Conservation (phyloP, 2,329 filamentous ascomycete species). For the Hymenoscyphus fructigenus region DNA sequence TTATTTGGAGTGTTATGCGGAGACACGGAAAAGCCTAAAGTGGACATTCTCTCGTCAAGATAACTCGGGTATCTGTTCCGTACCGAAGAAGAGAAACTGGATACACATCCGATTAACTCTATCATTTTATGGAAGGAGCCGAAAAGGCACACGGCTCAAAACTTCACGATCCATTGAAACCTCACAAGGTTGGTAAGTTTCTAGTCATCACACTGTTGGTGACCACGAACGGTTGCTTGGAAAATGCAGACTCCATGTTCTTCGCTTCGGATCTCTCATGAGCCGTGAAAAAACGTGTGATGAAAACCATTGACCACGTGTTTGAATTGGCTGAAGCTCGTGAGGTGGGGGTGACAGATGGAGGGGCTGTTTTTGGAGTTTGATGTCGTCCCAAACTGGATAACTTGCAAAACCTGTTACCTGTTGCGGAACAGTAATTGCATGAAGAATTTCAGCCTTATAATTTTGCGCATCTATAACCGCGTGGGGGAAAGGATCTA, state of each 20-base stretch:
- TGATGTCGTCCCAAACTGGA: not conserved
- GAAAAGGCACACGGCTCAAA: not conserved
- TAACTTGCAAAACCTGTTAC: not conserved
- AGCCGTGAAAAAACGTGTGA: not conserved
- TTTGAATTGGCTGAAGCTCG: not conserved
- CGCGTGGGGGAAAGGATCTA: not conserved
- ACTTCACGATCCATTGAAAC: not conserved
- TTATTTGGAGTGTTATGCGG: no score
- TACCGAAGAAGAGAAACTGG: not conserved
- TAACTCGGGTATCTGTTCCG: no score
- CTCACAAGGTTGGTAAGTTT: not conserved
- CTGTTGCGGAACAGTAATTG: not conserved
- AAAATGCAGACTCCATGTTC: not conserved
- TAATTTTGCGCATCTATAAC: not conserved
- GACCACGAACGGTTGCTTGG: not conserved
- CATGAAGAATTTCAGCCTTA: slow-evolving; percentile 1
- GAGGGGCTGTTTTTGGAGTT: not conserved
- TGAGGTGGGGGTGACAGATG: not conserved
- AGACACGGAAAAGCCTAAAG: no score
- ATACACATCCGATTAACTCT: not conserved
- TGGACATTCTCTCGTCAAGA: no score
- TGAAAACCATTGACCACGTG: not conserved
- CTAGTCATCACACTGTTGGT: no score
- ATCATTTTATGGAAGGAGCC: not conserved
- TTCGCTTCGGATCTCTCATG: not conserved